Base-by-base conservation (phyloP, 768 basidiomycete genomes). In the Kwoniella dendrophila region DNA sequence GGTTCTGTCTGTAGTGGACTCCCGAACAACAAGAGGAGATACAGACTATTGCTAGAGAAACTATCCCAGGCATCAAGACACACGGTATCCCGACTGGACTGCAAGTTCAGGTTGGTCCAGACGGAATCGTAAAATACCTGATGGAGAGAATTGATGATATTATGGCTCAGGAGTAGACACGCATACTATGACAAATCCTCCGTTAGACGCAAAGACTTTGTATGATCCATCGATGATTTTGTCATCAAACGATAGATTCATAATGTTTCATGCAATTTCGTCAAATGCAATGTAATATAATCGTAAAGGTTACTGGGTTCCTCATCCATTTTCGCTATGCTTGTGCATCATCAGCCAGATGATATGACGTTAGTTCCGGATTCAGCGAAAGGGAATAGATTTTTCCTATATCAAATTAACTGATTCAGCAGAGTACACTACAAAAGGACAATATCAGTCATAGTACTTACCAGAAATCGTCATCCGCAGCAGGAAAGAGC, bases 21-120 rank as follows among this genome's bases (percentile, higher is more conserved):
- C 74, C 75, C 0, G 76, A 78, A 50, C 66, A 78, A 47, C 73
- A 76, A 51, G 59, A 63, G 11, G 66, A 74, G 59, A 74, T 73
- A 24, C 68, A 73, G 43, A 36, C 32, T 22, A 74, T 78, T 47
- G 76, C 74, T 3, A 50, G 53, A 10, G 65, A 66, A 14, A 75
- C 73, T 2, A 69, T 74, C 27, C 75, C 74, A 12, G 71, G 70
- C 2, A 74, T 76, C 55, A 69, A 66, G 56, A 75, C 74, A 14
- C 61, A 69, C 29, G 73, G 62, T 1, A 78, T 73, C 12, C 76
- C 76, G 2, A 71, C 73, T 0, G 76, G 76, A 1, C 51, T 78
- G 40, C 76, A 78, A 48, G 68, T 67, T 14, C 54, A 70, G 38
- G 54, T 45, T 2, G 76, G 76, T 8, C 70, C 74, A 3, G 71